Evolutionary conservation across 768 basidiomycete genomes (phyloP).

Genomic region (Hypsizygus marmoreus): DNA sequence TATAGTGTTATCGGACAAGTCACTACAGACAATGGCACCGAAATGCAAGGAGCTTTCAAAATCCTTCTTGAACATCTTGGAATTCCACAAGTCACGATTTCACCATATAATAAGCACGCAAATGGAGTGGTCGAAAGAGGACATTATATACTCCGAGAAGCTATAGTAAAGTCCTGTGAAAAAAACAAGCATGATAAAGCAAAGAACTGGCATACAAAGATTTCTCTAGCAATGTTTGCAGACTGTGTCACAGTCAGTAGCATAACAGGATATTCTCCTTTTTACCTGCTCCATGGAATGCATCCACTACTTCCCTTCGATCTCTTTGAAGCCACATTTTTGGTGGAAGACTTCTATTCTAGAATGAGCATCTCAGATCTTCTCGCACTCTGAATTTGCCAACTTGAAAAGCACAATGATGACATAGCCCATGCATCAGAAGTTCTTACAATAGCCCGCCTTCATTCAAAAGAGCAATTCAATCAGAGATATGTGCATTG

Average conservation of each 20-base stretch:
- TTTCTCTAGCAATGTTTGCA: too few species aligned
- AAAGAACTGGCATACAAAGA: conserved; percentile 26
- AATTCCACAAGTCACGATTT: too few species aligned
- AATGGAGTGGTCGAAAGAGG: too few species aligned
- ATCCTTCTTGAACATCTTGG: too few species aligned
- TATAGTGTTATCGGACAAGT: conserved; percentile 38
- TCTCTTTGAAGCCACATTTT: conserved; percentile 21
- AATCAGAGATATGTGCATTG: conserved; percentile 1
- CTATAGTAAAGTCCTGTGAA: conserved; percentile 25
- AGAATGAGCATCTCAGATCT: conserved; percentile 12
- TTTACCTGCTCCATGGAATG: too few species aligned
- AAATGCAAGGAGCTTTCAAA: conserved; percentile 31
- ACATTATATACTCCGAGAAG: conserved; percentile 22
- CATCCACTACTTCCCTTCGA: conserved; percentile 30
- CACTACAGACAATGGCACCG: conserved; percentile 39
- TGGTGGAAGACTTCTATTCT: conserved; percentile 3
- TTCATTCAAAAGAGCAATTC: conserved; percentile 11
- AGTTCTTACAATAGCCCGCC: conserved; percentile 6
- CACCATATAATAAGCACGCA: too few species aligned
- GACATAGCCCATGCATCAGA: too few species aligned
- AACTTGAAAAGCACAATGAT: conserved; percentile 17
- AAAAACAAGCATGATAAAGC: conserved; percentile 18
- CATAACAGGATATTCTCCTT: too few species aligned
- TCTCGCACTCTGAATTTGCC: conserved; percentile 8
- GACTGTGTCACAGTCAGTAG: too few species aligned